Base-by-base conservation (phyloP, 176 grass and related monocot species). In the Musa troglodytarum region DNA sequence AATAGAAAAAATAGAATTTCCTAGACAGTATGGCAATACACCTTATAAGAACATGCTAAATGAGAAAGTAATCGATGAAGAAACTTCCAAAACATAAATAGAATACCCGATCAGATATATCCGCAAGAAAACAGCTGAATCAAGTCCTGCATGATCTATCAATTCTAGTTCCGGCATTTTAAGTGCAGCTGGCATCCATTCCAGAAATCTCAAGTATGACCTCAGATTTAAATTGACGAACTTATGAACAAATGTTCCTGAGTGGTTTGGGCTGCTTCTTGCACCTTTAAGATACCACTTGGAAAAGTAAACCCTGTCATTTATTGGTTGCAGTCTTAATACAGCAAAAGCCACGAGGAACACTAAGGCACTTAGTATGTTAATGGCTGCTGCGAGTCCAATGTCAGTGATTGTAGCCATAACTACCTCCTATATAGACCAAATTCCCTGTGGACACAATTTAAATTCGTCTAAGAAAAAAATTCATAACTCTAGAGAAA, bases 221-320 rank as follows among this genome's bases (percentile, higher is more conserved):
- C 83, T 88, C 88, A 84, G 70, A 79, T 99, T 85, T 78, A 99
- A 83, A 85, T 99, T 99, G 72, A 99, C 86, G 84, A 99, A 95
- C 73, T 99, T 99, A 10, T 79, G 78, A 72, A 92, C 76, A 81
- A 89, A 80, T 69, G 76, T 57, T 83, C 87, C 88, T 63, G 86
- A 85, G 50, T 74, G 80, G 72, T 76, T 81, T 81, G 96, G 96
- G 53, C 90, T 95, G 83, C 83, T 89, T 84, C 96, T 95, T 71
- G 88, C 74, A 65, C 91, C 96, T 87, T 89, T 99, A 69, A 99
- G 81, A 81, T 99, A 99, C 96, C 96, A 99, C 83, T 99, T 99
- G 78, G 96, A 88, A 71, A 99, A 99, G 83, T 99, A 99, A 65
- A 99, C 96, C 62, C 96, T 87, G 63, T 99, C 96, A 87, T 99